phyloP scores from a whole-genome alignment of 176 grass and related monocot genomes.

The Oryza glumipatula region DNA sequence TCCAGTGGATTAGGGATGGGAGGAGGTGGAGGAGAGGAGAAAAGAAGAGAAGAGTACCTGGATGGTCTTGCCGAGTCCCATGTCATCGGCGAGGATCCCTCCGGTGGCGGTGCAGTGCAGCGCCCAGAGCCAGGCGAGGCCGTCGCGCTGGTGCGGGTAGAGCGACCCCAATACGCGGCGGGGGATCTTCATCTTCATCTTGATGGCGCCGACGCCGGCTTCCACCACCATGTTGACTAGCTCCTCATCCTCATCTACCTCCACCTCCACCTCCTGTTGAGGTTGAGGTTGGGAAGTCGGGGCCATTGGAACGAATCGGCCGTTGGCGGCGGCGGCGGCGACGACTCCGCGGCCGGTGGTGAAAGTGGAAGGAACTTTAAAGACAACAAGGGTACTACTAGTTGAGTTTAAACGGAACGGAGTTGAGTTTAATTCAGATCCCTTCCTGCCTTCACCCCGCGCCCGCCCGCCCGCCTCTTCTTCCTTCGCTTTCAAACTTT shows the following conservation, averaged over 20 bases:
- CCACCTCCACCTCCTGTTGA: no score
- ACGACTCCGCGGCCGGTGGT: no score
- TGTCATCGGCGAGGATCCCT: constrained; percentile 49
- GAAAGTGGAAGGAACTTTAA: background rate
- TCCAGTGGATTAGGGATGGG: no score
- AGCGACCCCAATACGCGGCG: background rate
- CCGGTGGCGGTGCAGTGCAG: background rate
- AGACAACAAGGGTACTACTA: background rate
- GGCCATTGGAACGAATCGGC: background rate
- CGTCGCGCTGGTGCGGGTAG: background rate
- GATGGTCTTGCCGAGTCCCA: constrained; percentile 76
- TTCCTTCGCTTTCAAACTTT: no score
- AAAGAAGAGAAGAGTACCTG: constrained; percentile 29
- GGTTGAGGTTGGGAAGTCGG: background rate
- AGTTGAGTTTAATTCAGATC: no score
- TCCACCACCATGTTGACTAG: background rate
- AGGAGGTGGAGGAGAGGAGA: background rate
- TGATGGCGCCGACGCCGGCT: background rate
- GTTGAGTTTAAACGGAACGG: background rate
- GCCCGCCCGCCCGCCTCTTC: no score
- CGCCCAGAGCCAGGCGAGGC: background rate
- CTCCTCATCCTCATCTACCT: background rate
- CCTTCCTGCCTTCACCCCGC: no score
- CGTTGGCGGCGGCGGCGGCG: no score
- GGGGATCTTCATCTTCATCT: background rate